Conservation (phyloP, 208 protist genomes). For the Leishmania lainsoni region DNA sequence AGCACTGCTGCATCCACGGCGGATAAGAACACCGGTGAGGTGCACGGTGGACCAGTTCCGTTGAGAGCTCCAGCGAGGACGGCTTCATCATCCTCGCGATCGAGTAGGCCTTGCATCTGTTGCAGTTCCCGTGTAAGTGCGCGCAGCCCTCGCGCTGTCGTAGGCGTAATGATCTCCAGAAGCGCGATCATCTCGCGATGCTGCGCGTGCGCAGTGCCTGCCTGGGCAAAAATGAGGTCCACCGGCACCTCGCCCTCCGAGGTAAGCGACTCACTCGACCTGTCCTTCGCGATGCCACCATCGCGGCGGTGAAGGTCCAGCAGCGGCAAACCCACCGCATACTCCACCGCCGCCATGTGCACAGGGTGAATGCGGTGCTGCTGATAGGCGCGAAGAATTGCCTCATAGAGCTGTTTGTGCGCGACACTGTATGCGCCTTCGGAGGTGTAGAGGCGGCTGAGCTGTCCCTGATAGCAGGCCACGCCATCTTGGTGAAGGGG, state of each 20-base stretch:
- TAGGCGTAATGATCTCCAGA: slow-evolving; percentile 21
- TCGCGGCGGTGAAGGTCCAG: not conserved
- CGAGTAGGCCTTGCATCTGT: slow-evolving; percentile 15
- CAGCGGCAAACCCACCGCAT: slow-evolving; percentile 4
- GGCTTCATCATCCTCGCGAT: slow-evolving; percentile 9
- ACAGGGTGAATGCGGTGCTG: slow-evolving; percentile 43
- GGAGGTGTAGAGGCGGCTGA: slow-evolving; percentile 10
- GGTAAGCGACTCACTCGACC: not conserved
- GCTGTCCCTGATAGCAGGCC: slow-evolving; percentile 26
- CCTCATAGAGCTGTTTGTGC: slow-evolving; percentile 43
- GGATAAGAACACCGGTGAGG: slow-evolving; percentile 14
- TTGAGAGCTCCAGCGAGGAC: not conserved
- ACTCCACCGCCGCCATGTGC: slow-evolving; percentile 53
- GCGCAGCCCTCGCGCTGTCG: slow-evolving; percentile 11
- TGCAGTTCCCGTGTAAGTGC: slow-evolving; percentile 4
- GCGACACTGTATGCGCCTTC: slow-evolving; percentile 14
- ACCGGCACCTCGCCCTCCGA: not conserved
- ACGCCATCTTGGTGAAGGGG: slow-evolving; percentile 12
- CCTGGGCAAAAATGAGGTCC: not conserved
- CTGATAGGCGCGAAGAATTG: slow-evolving; percentile 36
- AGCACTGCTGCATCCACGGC: slow-evolving; percentile 27
- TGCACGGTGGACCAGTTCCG: not conserved
- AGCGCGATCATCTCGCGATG: slow-evolving; percentile 25
- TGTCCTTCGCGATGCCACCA: no score
- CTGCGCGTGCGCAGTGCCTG: slow-evolving; percentile 8